These are phyloP conservation scores for Zoysia pacifica DNA, from an alignment of 176 grass and related monocot species.

Conservation along the genomic window DNA sequence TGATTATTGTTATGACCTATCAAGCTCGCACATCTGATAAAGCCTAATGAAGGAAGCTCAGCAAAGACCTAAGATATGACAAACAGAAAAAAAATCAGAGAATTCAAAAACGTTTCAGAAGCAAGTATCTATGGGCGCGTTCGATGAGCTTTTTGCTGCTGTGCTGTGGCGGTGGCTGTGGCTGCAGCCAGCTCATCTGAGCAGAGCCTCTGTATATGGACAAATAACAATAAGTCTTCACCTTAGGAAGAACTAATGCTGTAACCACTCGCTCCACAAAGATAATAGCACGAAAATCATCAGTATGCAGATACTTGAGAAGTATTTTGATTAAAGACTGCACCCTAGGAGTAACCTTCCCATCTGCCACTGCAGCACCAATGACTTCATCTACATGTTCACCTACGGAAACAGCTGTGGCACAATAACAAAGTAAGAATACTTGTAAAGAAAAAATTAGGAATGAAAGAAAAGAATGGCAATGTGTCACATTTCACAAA, in stretches of 20 bases:
- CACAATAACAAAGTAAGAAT: background rate
- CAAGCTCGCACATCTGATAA: conserved; percentile 88
- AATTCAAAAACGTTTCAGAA: conserved; percentile 25
- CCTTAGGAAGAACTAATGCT: conserved; percentile 98
- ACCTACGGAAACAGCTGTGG: conserved; percentile 87
- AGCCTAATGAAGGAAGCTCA: conserved; percentile 92
- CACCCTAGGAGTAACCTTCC: conserved; percentile 95
- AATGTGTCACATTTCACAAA: conserved; percentile 16
- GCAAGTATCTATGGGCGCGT: background rate
- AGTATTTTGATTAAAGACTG: conserved; percentile 96
- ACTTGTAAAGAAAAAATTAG: background rate
- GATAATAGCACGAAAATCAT: conserved; percentile 97
- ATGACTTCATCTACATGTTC: conserved; percentile 98
- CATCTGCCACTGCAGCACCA: conserved; percentile 92
- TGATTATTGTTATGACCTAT: conserved; percentile 99
- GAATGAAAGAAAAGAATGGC: background rate
- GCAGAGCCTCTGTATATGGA: background rate
- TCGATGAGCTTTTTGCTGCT: too few relatives aligned
- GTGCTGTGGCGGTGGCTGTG: too few relatives aligned
- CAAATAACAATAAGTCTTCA: conserved; percentile 40
- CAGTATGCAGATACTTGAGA: conserved; percentile 94
- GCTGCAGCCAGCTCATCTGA: too few relatives aligned
- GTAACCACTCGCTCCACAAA: conserved; percentile 99
- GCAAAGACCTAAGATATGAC: conserved; percentile 64
- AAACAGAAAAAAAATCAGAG: conserved; percentile 31